These are phyloP conservation scores for Phialophora verrucosa DNA, from an alignment of 2,329 filamentous ascomycete genomes.

Conservation along the genomic window DNA sequence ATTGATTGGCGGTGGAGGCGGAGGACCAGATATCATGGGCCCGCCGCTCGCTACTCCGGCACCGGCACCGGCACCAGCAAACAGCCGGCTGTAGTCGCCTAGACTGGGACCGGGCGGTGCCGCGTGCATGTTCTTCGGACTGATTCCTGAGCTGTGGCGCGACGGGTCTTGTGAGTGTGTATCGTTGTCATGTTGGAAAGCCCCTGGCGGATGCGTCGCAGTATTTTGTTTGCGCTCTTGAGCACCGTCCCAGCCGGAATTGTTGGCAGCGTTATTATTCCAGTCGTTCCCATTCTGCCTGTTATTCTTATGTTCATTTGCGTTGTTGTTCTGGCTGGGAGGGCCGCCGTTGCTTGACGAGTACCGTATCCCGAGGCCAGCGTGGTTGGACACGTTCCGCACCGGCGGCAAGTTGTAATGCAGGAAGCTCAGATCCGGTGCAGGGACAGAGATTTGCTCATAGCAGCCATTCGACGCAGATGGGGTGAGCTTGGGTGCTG, in stretches of 20 bases:
- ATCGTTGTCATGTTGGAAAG: not conserved
- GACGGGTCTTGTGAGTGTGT: not conserved
- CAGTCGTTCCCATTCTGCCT: conserved; percentile 2
- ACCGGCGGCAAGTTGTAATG: conserved; percentile 33
- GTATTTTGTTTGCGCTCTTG: conserved; percentile 14
- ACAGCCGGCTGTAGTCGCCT: not conserved
- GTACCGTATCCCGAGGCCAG: conserved; percentile 24
- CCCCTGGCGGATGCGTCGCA: not conserved
- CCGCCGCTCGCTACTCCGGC: too few relatives aligned
- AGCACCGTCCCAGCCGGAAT: conserved; percentile 25
- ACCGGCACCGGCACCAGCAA: not conserved
- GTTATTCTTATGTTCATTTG: conserved; percentile 13
- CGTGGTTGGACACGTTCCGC: conserved; percentile 15
- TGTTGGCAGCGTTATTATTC: conserved; percentile 5
- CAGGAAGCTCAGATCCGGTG: conserved; percentile 32
- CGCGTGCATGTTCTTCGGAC: conserved; percentile 5
- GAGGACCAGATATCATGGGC: not conserved
- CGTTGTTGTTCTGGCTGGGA: conserved; percentile 1
- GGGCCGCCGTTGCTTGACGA: conserved; percentile 7
- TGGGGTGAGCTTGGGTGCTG: conserved; percentile 17
- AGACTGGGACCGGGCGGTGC: not conserved
- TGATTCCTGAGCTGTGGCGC: conserved; percentile 14
- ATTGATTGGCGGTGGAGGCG: conserved; percentile 7
- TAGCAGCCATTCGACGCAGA: conserved; percentile 14
- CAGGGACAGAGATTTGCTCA: conserved; percentile 30